A percentile compares a stretch with the other conserved stretches of the same genome.
Evolutionary conservation across 148 eudicot genomes (phyloP).

Genomic region (Silene latifolia): DNA sequence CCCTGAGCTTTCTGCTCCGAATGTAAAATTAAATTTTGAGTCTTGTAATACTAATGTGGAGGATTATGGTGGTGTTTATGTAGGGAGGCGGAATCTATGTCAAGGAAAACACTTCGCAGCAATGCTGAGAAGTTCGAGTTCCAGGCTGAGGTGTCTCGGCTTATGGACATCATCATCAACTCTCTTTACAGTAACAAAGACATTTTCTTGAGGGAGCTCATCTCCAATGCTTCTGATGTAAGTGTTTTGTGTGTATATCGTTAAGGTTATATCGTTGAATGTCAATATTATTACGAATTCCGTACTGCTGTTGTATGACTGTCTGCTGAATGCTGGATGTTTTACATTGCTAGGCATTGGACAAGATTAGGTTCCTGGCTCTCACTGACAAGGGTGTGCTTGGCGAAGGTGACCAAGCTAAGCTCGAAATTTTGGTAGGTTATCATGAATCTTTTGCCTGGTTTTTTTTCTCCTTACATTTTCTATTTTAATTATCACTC

Average conservation of each 20-base stretch:
- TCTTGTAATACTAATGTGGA: not conserved
- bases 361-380: constrained; percentile 88
- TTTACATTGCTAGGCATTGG: constrained; percentile 64
- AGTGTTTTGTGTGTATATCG: constrained; percentile 19
- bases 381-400: constrained; percentile 89
- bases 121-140: constrained; percentile 95
- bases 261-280: too few species aligned
- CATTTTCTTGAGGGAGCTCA: constrained; percentile 91
- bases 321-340: constrained; percentile 2
- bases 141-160: constrained; percentile 99
- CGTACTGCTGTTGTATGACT: not conserved
- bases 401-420: constrained; percentile 83
- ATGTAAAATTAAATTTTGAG: not conserved
- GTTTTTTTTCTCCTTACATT: not conserved
- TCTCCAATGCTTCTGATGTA: constrained; percentile 99
- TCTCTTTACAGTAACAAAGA: constrained; percentile 98
- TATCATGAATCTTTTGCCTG: not conserved
- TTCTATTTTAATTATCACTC: not conserved
- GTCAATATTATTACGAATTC: too few species aligned
- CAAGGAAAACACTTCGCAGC: constrained; percentile 71
- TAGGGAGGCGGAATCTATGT: constrained; percentile 95
- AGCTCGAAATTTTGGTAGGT: constrained; percentile 85
- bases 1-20: not conserved
- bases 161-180: constrained; percentile 95
- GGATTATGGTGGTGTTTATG: constrained; percentile 12